Conservation (phyloP, 352 stramenopile genomes). For the Phytopythium oedochilum region DNA sequence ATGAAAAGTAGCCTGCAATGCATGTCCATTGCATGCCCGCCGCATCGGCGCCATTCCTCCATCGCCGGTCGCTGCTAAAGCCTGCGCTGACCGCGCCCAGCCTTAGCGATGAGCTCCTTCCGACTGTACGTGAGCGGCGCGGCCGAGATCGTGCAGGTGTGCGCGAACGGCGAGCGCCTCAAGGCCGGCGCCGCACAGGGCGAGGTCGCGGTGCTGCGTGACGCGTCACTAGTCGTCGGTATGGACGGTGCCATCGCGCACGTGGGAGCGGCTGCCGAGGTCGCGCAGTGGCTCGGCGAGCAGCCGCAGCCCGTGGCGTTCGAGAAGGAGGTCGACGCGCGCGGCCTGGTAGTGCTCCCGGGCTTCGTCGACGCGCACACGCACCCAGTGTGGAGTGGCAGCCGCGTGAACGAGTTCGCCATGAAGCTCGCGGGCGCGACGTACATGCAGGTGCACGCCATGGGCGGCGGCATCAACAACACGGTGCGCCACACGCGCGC, state of each 20-base stretch:
- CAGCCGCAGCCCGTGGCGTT: slow-evolving; percentile 66
- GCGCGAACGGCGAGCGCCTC: slow-evolving; percentile 47
- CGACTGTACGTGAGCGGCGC: slow-evolving; percentile 62
- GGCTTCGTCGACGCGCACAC: slow-evolving; percentile 83
- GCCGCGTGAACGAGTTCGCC: slow-evolving; percentile 81
- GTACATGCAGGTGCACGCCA: slow-evolving; percentile 83
- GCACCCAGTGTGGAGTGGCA: slow-evolving; percentile 81
- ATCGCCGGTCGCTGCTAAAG: neutral
- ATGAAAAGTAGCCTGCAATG: neutral
- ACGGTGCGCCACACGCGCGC: slow-evolving; percentile 67
- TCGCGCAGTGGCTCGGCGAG: slow-evolving; percentile 44
- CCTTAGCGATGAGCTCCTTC: slow-evolving; percentile 55
- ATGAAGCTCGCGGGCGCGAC: slow-evolving; percentile 85
- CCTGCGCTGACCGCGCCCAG: neutral
- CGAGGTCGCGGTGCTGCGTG: slow-evolving; percentile 52
- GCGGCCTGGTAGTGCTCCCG: slow-evolving; percentile 62
- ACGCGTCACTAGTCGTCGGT: slow-evolving; percentile 56
- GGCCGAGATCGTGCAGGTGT: slow-evolving; percentile 72
- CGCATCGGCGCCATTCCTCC: neutral
- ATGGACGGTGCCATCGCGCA: slow-evolving; percentile 49
- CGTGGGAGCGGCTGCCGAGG: slow-evolving; percentile 49
- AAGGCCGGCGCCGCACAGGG: slow-evolving; percentile 62
- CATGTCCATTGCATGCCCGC: neutral
- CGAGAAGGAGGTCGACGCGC: slow-evolving; percentile 65
- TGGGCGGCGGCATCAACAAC: slow-evolving; percentile 74